A percentile compares a stretch with the other conserved stretches of the same genome.
phyloP scores from a whole-genome alignment of 441 rosid species.

The Macaranga tanarius region DNA sequence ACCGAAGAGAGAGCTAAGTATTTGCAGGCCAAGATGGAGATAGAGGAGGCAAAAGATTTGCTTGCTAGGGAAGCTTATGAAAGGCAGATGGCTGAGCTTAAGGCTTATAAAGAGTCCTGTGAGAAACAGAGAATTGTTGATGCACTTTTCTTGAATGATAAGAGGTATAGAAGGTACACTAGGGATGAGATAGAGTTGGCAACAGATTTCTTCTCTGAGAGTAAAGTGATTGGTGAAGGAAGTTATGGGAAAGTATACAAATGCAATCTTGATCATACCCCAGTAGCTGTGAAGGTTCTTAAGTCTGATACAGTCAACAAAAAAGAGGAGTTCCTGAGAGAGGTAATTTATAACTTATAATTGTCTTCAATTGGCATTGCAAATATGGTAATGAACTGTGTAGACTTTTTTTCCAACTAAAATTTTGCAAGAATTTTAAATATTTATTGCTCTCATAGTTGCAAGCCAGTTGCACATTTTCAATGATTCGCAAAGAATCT shows the following conservation, averaged over 20 bases:
- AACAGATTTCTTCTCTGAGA: conserved; percentile 60
- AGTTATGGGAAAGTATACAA: conserved; percentile 83
- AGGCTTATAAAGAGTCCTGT: conserved; percentile 53
- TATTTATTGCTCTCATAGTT: neutral
- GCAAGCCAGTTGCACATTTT: conserved; percentile 1
- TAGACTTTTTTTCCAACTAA: neutral
- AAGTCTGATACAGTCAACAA: conserved; percentile 47
- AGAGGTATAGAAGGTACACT: conserved; percentile 68
- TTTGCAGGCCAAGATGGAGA: conserved; percentile 59
- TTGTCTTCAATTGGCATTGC: neutral
- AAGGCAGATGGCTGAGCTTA: conserved; percentile 71
- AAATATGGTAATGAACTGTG: neutral
- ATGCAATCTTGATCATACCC: conserved; percentile 74
- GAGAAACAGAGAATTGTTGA: conserved; percentile 66
- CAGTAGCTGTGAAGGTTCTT: conserved; percentile 84
- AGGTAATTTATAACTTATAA: conserved; percentile 46
- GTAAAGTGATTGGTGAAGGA: conserved; percentile 76
- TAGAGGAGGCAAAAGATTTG: conserved; percentile 62
- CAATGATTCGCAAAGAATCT: conserved; percentile 3
- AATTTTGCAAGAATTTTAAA: neutral
- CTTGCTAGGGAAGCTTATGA: conserved; percentile 59
- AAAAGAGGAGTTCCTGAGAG: conserved; percentile 74
- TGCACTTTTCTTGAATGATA: conserved; percentile 58
- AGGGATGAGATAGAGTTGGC: conserved; percentile 59
- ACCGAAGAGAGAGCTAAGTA: conserved; percentile 67